Conservation (phyloP, 139 green algal species). For the Picochlorum sp. region DNA sequence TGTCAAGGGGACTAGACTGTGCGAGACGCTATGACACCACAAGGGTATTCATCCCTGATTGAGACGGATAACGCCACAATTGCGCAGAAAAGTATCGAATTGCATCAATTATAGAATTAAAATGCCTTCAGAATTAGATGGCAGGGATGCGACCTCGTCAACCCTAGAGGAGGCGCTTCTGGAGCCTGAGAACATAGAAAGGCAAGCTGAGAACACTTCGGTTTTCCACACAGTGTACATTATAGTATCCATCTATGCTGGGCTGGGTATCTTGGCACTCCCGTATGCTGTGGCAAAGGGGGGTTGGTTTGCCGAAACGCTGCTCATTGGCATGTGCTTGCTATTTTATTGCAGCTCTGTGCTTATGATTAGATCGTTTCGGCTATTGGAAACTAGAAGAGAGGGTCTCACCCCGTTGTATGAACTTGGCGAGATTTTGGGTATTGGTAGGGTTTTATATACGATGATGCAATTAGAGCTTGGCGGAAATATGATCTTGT, state of each 20-base stretch:
- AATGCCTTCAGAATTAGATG: too few relatives aligned
- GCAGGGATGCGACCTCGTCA: too few relatives aligned
- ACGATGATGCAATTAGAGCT: conserved; percentile 15
- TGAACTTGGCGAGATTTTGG: conserved; percentile 4
- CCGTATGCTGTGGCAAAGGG: conserved; percentile 34
- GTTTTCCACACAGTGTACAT: conserved; percentile 4
- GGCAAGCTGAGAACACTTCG: not conserved
- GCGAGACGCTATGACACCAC: too few relatives aligned
- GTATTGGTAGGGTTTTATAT: too few relatives aligned
- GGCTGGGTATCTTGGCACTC: conserved; percentile 30
- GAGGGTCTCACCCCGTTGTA: too few relatives aligned
- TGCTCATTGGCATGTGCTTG: conserved; percentile 4
- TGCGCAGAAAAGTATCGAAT: too few relatives aligned
- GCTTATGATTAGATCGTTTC: conserved; percentile 32
- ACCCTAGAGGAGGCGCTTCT: too few relatives aligned
- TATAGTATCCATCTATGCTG: conserved; percentile 18
- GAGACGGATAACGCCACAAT: too few relatives aligned
- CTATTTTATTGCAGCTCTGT: conserved; percentile 31
- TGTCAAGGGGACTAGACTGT: too few relatives aligned
- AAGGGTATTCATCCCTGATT: too few relatives aligned
- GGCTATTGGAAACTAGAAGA: conserved; percentile 14
- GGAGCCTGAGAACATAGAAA: not conserved
- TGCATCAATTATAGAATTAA: too few relatives aligned
- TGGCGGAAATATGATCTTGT: conserved; percentile 32
- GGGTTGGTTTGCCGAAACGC: conserved; percentile 29